Percentiles rank a stretch among this genome's conserved stretches.
These are phyloP conservation scores for Asterionellopsis glacialis DNA, from an alignment of 108 stramenopile genomes.

Conservation along the genomic window DNA sequence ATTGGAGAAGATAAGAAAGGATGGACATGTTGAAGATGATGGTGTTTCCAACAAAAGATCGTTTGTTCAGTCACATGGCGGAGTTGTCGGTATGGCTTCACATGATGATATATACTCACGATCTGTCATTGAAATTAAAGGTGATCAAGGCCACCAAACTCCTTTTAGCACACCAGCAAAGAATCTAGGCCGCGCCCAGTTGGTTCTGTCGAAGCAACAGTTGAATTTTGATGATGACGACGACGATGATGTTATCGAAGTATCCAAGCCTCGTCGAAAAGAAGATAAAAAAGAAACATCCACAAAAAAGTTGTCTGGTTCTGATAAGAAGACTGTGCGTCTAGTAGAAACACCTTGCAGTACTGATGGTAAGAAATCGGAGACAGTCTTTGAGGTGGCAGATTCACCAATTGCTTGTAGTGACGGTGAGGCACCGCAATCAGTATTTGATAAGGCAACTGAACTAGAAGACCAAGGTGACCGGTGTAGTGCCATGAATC, in stretches of 20 bases:
- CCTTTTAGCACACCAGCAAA: conserved; percentile 20
- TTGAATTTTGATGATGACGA: not conserved
- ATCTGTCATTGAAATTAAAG: not conserved
- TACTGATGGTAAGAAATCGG: too few species aligned
- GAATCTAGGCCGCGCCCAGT: not conserved
- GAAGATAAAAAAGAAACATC: too few species aligned
- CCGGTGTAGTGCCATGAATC: not conserved
- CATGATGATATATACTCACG: conserved; percentile 64
- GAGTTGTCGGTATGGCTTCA: conserved; percentile 67
- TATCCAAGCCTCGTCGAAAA: too few species aligned
- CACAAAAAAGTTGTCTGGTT: too few species aligned
- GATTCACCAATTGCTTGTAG: not conserved
- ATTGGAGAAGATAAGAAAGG: conserved; percentile 46
- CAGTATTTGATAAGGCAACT: too few species aligned
- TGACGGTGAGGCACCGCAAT: not conserved
- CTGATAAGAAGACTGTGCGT: not conserved
- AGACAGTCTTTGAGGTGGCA: not conserved
- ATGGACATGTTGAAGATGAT: conserved; percentile 9
- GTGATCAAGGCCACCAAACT: conserved; percentile 3
- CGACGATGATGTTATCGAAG: not conserved
- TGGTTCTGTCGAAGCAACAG: not conserved
- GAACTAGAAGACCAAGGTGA: not conserved
- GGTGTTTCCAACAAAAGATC: conserved; percentile 31
- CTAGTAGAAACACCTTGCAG: too few species aligned
- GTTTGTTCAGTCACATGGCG: conserved; percentile 38